Conservation (phyloP, 1,284 basidiomycete species). For the Leccinum pachyderme region DNA sequence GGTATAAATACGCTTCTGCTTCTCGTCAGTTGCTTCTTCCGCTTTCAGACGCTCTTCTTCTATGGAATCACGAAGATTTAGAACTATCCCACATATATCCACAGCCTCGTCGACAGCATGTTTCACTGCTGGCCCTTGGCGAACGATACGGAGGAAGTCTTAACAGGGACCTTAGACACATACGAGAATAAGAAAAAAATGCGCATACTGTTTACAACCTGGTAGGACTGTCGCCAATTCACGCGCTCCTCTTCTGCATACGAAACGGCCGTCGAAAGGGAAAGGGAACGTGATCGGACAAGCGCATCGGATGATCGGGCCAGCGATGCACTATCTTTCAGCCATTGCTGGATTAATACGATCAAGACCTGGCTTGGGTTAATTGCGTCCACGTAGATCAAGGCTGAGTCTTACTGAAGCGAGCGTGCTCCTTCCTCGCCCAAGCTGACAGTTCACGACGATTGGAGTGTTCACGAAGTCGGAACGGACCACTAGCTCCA, state of each 20-base stretch:
- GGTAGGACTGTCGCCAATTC: slow-evolving; percentile 65
- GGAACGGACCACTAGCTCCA: slow-evolving; percentile 80
- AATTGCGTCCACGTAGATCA: slow-evolving; percentile 1
- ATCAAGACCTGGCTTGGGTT: slow-evolving; percentile 64
- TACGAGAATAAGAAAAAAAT: not conserved
- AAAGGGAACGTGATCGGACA: slow-evolving; percentile 40
- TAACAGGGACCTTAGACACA: slow-evolving; percentile 9
- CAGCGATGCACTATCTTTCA: slow-evolving; percentile 46
- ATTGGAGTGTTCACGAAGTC: slow-evolving; percentile 76
- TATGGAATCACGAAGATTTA: slow-evolving; percentile 87
- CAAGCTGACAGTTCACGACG: slow-evolving; percentile 96
- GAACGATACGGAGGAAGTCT: slow-evolving; percentile 92
- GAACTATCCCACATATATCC: slow-evolving; percentile 82
- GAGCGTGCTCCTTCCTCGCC: slow-evolving; percentile 90
- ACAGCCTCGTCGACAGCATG: slow-evolving; percentile 88
- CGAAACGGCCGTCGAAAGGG: slow-evolving; percentile 36
- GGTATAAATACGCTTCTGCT: slow-evolving; percentile 61
- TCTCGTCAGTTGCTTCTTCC: slow-evolving; percentile 75
- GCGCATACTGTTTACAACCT: slow-evolving; percentile 73
- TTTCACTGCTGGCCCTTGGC: slow-evolving; percentile 88
- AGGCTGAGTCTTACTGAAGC: slow-evolving; percentile 63
- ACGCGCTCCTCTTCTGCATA: slow-evolving; percentile 30
- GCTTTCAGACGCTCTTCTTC: slow-evolving; percentile 77
- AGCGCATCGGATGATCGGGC: slow-evolving; percentile 38
- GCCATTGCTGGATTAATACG: slow-evolving; percentile 86